Percentiles rank a stretch among this genome's conserved stretches.
These are phyloP conservation scores for Fraxinus quadrangulata DNA, from an alignment of 257 asterid species.

Conservation along the genomic window DNA sequence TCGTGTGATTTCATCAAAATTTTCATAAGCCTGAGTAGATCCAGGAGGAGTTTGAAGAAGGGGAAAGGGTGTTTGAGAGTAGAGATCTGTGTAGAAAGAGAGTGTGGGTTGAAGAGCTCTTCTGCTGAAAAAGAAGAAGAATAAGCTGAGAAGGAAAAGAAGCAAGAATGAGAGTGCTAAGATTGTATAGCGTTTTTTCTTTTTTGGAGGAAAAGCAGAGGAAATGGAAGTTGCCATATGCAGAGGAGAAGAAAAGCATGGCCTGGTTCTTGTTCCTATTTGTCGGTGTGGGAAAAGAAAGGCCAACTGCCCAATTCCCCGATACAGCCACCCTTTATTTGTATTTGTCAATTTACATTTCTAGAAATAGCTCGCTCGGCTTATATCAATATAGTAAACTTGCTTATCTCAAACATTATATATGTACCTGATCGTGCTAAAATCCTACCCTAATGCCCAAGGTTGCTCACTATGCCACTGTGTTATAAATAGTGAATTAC, in stretches of 20 bases:
- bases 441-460: too few species aligned
- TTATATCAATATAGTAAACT: too few species aligned
- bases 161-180: conserved; percentile 33
- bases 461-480: too few species aligned
- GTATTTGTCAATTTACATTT: too few species aligned
- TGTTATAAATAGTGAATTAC: too few species aligned
- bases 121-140: conserved; percentile 49
- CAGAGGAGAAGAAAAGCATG: conserved; percentile 37
- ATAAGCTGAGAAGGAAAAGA: conserved; percentile 45
- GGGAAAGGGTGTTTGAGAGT: conserved; percentile 31
- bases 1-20: conserved; percentile 14
- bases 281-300: conserved; percentile 43
- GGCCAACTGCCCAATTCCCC: conserved; percentile 4
- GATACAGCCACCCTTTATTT: too few species aligned
- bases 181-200: conserved; percentile 42
- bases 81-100: conserved; percentile 37
- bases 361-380: not conserved
- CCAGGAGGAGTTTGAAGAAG: conserved; percentile 31
- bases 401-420: too few species aligned
- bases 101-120: conserved; percentile 47
- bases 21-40: conserved; percentile 32
- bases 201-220: conserved; percentile 30
- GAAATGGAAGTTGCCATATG: conserved; percentile 55
- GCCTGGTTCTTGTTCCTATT: conserved; percentile 10
- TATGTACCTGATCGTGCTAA: too few species aligned